Base-by-base conservation (phyloP, 2,329 filamentous ascomycete species). In the Phoma sp. region DNA sequence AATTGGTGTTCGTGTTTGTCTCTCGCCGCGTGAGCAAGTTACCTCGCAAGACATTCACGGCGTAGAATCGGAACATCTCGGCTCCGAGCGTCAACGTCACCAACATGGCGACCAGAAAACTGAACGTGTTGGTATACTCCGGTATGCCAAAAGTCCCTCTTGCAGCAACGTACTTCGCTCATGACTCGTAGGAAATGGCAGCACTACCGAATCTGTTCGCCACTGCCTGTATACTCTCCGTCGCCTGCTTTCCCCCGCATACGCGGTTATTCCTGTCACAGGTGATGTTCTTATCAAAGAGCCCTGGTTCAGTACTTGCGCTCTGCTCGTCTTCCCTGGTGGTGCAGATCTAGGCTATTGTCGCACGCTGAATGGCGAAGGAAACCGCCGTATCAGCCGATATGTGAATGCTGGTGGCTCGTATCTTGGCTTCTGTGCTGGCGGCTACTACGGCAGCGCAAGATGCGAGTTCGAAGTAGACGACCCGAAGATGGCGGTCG, bases 301-400 rank as follows among this genome's bases (percentile, higher is more conserved):
- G 74, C 95, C 95, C 12, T 99, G 95, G 95, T 84, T 87, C 1
- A 80, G 89, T 3, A 89, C 91, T 2, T 98, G 94, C 73, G 92
- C 92, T 0, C 83, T 98, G 9, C 84, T 99, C 6, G 93, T 98
- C 2, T 86, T 99, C 47, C 95, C 95, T 1, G 95, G 95, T 21
- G 95, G 95, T 29, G 94, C 91, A n/a, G 95, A 99, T 71, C 82
- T 96, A 46, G 91, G 90, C 44, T 99, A 97, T 76, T 96, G 93
- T 75, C 87, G 90, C 25, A 87, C 86, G 2, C 83, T 99, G 60
- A 95, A 98, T 73, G 95, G 95, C 32, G 82, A 87, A 47, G 95
- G 94, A 1, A 99, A 98, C 74, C 84, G 89, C 32, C 84, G 85
- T 62, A 97, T 99, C 74, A 81, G 83, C 51, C 88, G 94, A 63